Conservation (phyloP, 1,139 yeast genomes). For the Diutina catenulata region DNA sequence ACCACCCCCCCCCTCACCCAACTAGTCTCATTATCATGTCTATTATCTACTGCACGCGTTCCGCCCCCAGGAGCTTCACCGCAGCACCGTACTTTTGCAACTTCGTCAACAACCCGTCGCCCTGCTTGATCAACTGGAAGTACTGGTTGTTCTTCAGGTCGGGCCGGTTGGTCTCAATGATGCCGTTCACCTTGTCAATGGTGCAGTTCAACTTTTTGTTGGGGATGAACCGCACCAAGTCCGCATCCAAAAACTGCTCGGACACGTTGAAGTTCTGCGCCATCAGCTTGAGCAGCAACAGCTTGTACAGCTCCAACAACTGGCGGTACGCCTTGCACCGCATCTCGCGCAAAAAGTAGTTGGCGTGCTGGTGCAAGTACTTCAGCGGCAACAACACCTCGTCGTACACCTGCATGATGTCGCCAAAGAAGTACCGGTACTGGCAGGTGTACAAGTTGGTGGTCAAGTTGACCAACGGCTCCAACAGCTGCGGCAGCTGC, state of each 20-base stretch:
- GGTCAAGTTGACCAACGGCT: constrained; percentile 75
- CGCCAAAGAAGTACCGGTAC: constrained; percentile 70
- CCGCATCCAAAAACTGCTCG: constrained; percentile 70
- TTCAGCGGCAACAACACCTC: constrained; percentile 62
- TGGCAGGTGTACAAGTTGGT: constrained; percentile 85
- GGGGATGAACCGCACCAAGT: constrained; percentile 83
- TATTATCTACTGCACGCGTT: neutral
- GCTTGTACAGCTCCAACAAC: constrained; percentile 85
- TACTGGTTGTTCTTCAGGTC: constrained; percentile 94
- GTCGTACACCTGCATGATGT: constrained; percentile 69
- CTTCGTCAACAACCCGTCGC: constrained; percentile 85
- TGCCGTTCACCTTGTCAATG: constrained; percentile 91
- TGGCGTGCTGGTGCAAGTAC: constrained; percentile 68
- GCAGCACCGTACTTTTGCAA: constrained; percentile 97
- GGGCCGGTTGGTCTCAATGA: constrained; percentile 90
- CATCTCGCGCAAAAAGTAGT: constrained; percentile 81
- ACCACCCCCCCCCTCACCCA: too few relatives aligned
- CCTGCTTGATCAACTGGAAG: constrained; percentile 79
- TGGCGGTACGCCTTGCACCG: constrained; percentile 94
- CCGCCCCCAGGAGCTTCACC: constrained; percentile 22
- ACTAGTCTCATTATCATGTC: neutral
- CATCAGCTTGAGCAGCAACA: constrained; percentile 83
- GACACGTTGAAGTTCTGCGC: constrained; percentile 86
- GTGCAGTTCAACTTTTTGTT: constrained; percentile 90
- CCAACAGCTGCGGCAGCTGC: constrained; percentile 44